Percentiles rank a stretch among this genome's conserved stretches.
Evolutionary conservation across 2,329 filamentous ascomycete genomes (phyloP).

Genomic region (Colletotrichum karsti): DNA sequence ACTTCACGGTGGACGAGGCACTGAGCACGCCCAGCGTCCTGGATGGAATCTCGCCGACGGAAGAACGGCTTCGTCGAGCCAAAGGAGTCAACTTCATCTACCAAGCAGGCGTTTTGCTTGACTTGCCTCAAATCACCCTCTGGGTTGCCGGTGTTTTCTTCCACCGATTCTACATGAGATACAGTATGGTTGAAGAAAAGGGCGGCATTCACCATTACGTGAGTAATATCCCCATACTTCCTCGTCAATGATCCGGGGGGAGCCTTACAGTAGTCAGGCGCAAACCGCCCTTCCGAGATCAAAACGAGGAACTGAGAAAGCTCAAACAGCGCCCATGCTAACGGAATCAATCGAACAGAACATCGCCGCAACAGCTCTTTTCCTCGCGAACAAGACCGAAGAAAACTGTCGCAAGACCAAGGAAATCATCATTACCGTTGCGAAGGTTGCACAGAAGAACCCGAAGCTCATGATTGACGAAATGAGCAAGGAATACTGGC

Average conservation of each 20-base stretch:
- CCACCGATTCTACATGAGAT: slow-evolving; percentile 94
- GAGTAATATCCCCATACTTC: slow-evolving; percentile 42
- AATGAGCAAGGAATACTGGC: slow-evolving; percentile 98
- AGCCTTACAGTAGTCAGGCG: slow-evolving; percentile 25
- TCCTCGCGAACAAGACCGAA: slow-evolving; percentile 96
- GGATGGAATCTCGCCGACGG: slow-evolving; percentile 79
- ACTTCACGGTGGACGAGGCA: slow-evolving; percentile 86
- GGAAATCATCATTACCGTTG: slow-evolving; percentile 92
- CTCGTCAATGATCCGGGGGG: neutral
- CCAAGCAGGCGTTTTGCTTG: slow-evolving; percentile 91
- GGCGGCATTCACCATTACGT: slow-evolving; percentile 91
- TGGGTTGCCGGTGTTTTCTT: slow-evolving; percentile 95
- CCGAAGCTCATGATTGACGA: slow-evolving; percentile 90
- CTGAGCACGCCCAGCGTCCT: slow-evolving; percentile 83
- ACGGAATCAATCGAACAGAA: slow-evolving; percentile 55
- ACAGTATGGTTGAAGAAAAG: slow-evolving; percentile 79
- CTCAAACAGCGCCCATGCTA: slow-evolving; percentile 13
- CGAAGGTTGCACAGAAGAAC: slow-evolving; percentile 95
- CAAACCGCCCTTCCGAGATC: slow-evolving; percentile 15
- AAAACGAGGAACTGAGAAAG: slow-evolving; percentile 20
- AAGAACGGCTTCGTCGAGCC: slow-evolving; percentile 82
- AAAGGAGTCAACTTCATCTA: slow-evolving; percentile 98
- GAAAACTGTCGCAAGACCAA: slow-evolving; percentile 97
- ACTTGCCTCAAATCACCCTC: slow-evolving; percentile 90
- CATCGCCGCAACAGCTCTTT: slow-evolving; percentile 89